Percentiles rank a stretch among this genome's conserved stretches.
These are phyloP conservation scores for Cyberlindnera lachancei DNA, from an alignment of 805 yeast genomes.

Conservation along the genomic window DNA sequence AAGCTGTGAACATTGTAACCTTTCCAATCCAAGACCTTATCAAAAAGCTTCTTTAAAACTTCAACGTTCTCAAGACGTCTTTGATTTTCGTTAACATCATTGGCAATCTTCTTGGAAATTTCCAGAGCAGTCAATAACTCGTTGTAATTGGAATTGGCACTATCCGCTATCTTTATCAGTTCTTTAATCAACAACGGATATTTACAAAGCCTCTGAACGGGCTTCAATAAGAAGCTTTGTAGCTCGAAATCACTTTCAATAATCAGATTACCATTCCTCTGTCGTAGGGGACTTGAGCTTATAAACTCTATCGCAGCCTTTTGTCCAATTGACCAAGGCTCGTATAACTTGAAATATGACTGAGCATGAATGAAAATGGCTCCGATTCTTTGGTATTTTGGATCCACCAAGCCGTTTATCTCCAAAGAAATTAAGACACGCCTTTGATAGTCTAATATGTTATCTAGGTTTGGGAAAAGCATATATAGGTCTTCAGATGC, in stretches of 20 bases:
- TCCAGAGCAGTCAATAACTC: conserved; percentile 68
- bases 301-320: conserved; percentile 80
- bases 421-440: conserved; percentile 84
- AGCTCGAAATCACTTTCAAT: conserved; percentile 84
- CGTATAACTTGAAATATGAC: conserved; percentile 79
- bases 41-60: conserved; percentile 57
- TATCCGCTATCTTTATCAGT: conserved; percentile 57
- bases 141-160: conserved; percentile 42
- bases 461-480: conserved; percentile 78
- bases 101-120: conserved; percentile 77
- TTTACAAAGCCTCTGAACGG: conserved; percentile 93
- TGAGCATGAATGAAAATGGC: conserved; percentile 82
- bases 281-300: conserved; percentile 45
- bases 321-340: conserved; percentile 92
- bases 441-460: conserved; percentile 86
- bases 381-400: conserved; percentile 77
- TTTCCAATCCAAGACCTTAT: conserved; percentile 84
- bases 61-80: conserved; percentile 83
- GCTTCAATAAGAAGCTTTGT: conserved; percentile 84
- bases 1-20: conserved; percentile 74
- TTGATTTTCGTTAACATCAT: conserved; percentile 87
- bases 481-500: conserved; percentile 73
- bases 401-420: conserved; percentile 71
- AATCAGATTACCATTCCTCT: conserved; percentile 46
- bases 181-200: conserved; percentile 81